Percentiles rank a stretch among this genome's conserved stretches.
Conservation (phyloP, 345 rosid species). For the Mangifera indica region DNA sequence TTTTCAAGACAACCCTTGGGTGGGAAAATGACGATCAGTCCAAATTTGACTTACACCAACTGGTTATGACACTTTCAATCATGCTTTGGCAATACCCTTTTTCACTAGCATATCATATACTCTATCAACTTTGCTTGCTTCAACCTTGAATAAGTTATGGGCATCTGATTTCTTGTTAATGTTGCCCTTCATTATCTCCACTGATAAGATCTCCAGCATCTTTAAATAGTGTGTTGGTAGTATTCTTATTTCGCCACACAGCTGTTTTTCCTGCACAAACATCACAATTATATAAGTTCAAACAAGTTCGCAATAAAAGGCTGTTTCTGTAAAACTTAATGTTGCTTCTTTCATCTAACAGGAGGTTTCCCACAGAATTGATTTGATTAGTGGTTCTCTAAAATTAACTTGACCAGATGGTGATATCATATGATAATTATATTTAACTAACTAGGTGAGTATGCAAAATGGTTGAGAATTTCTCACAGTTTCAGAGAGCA, state of each 20-base stretch:
- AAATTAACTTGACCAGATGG: no score
- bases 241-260: slow-evolving; percentile 68
- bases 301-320: background rate
- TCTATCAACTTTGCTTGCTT: slow-evolving; percentile 71
- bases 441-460: background rate
- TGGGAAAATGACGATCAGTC: no score
- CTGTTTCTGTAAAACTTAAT: background rate
- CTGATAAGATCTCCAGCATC: slow-evolving; percentile 66
- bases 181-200: slow-evolving; percentile 56
- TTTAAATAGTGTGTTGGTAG: slow-evolving; percentile 84
- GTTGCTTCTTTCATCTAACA: background rate
- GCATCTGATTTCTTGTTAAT: no score
- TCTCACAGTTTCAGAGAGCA: slow-evolving; percentile 18
- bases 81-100: slow-evolving; percentile 11
- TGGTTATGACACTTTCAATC: no score
- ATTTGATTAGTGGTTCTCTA: no score
- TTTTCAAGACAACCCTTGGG: no score
- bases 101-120: slow-evolving; percentile 76
- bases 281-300: background rate
- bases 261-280: slow-evolving; percentile 61
- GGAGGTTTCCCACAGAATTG: no score
- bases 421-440: background rate
- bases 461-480: background rate
- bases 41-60: no score
- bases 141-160: slow-evolving; percentile 41